Evolutionary conservation across 225 moss, liverwort and hornwort genomes (phyloP).

Genomic region (Rhytidiadelphus loreus): DNA sequence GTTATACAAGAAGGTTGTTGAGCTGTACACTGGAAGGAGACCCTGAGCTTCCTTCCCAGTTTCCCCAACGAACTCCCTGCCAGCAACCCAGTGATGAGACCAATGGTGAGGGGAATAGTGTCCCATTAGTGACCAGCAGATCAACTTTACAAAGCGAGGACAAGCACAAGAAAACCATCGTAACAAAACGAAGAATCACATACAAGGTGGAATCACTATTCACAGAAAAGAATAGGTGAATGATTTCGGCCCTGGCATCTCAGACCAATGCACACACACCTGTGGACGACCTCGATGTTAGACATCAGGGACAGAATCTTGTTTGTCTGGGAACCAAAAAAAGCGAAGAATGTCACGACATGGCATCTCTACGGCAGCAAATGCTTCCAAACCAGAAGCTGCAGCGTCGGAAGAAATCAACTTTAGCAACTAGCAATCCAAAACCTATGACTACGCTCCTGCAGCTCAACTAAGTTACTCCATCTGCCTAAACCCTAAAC

Average conservation of each 20-base stretch:
- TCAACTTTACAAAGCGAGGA: background rate
- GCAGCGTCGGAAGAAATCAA: background rate
- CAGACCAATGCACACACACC: constrained; percentile 12
- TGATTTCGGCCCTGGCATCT: background rate
- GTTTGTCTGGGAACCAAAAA: constrained; percentile 29
- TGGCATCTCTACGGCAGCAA: background rate
- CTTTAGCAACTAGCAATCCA: background rate
- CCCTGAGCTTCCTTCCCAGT: background rate
- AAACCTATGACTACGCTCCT: background rate
- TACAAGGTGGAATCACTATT: background rate
- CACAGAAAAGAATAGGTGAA: background rate
- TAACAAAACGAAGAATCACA: background rate
- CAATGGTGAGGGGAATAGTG: background rate
- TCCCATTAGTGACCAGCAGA: background rate
- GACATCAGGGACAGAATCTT: constrained; percentile 79
- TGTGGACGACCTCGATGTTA: constrained; percentile 76
- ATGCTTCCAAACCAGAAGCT: background rate
- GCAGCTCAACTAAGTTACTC: too few species aligned
- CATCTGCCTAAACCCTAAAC: background rate
- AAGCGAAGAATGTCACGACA: background rate
- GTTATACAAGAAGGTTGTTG: background rate
- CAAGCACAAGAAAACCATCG: background rate
- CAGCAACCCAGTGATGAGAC: too few species aligned
- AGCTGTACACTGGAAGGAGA: background rate
- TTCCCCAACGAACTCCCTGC: background rate